Percentiles rank a stretch among this genome's conserved stretches.
Conservation (phyloP, 441 rosid species). For the Mallotus japonicus region DNA sequence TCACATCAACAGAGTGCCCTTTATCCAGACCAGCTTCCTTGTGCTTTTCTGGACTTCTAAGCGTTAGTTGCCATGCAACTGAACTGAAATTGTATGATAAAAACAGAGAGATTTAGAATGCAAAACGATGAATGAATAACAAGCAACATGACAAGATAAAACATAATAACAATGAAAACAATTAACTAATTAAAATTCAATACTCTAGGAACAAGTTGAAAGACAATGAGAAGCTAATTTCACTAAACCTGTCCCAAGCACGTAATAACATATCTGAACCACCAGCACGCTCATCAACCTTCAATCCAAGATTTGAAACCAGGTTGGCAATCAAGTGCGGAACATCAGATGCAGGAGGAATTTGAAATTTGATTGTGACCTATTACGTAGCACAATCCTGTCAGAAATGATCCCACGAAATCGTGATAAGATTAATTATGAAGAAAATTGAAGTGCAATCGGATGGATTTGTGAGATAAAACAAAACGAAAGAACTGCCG, state of each 20-base stretch:
- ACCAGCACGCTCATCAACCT: constrained; percentile 63
- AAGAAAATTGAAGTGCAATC: background rate
- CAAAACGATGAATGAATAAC: constrained; percentile 11
- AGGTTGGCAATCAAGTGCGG: constrained; percentile 80
- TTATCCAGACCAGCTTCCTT: constrained; percentile 38
- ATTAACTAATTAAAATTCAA: background rate
- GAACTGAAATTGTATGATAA: constrained; percentile 53
- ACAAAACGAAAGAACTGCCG: background rate
- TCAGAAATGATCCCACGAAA: constrained; percentile 13
- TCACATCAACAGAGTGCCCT: constrained; percentile 30
- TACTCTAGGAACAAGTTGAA: background rate
- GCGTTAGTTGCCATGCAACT: constrained; percentile 89
- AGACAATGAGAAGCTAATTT: constrained; percentile 1
- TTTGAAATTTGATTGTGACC: constrained; percentile 80
- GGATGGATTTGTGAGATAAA: background rate
- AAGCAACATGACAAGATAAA: background rate
- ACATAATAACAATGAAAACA: background rate
- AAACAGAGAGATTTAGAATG: background rate
- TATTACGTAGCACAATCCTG: constrained; percentile 19
- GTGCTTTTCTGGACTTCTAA: constrained; percentile 49
- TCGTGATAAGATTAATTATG: background rate
- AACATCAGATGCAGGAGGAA: constrained; percentile 70
- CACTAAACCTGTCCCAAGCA: constrained; percentile 83
- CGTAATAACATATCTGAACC: constrained; percentile 80
- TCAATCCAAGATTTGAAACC: constrained; percentile 70